Evolutionary conservation across 352 stramenopile genomes (phyloP).

Genomic region (Phytophthora tubulina): DNA sequence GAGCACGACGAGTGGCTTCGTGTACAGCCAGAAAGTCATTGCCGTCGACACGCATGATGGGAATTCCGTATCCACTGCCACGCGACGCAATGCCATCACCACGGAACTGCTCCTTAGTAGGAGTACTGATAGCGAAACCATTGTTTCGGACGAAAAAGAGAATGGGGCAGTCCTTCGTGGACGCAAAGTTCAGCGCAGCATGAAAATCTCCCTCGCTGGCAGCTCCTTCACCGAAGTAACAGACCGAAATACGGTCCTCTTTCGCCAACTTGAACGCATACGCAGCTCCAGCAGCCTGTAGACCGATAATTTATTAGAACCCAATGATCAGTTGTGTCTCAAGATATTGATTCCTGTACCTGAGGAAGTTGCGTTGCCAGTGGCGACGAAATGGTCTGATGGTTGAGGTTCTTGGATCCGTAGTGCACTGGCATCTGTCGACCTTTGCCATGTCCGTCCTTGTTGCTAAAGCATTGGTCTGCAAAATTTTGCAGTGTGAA

Average conservation of each 20-base stretch:
- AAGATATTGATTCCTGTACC: slow-evolving; percentile 30
- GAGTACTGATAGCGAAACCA: slow-evolving; percentile 98
- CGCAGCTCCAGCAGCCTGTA: slow-evolving; percentile 94
- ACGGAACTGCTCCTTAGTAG: slow-evolving; percentile 96
- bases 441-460: slow-evolving; percentile 95
- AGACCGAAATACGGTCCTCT: slow-evolving; percentile 92
- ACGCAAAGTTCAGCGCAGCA: slow-evolving; percentile 96
- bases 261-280: slow-evolving; percentile 97
- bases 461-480: slow-evolving; percentile 98
- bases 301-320: not conserved
- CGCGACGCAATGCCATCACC: slow-evolving; percentile 97
- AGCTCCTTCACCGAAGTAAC: slow-evolving; percentile 98
- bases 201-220: slow-evolving; percentile 98
- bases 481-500: slow-evolving; percentile 98
- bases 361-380: slow-evolving; percentile 98
- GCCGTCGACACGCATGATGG: slow-evolving; percentile 97
- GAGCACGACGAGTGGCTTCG: slow-evolving; percentile 91
- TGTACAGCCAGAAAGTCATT: slow-evolving; percentile 98
- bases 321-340: too few species aligned
- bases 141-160: slow-evolving; percentile 99
- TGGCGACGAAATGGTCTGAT: slow-evolving; percentile 98
- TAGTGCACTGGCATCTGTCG: slow-evolving; percentile 99
- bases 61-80: slow-evolving; percentile 96
- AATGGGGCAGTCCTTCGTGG: slow-evolving; percentile 95
- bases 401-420: slow-evolving; percentile 95